Percentiles rank a stretch among this genome's conserved stretches.
Evolutionary conservation across 371 early-diverging fungal species (phyloP).

Genomic region (Mortierella sp.): DNA sequence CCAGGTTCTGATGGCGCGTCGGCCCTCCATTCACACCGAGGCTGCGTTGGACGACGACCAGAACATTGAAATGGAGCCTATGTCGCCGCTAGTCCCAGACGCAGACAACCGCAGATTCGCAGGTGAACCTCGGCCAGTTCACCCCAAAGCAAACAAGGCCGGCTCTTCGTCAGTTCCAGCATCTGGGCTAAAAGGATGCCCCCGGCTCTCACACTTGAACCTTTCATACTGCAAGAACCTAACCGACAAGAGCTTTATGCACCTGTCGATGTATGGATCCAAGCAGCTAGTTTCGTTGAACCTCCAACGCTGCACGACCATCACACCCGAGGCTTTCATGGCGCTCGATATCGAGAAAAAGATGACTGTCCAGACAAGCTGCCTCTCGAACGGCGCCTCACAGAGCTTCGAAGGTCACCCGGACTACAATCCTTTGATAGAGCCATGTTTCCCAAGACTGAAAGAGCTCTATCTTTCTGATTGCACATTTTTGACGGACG

Average conservation of each 20-base stretch:
- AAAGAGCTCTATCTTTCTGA: conserved; percentile 73
- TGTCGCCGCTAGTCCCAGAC: conserved; percentile 8
- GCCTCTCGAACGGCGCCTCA: too few species aligned
- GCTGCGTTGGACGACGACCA: background rate
- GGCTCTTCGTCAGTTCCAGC: background rate
- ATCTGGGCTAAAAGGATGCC: conserved; percentile 26
- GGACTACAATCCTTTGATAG: conserved; percentile 7
- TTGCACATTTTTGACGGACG: conserved; percentile 84
- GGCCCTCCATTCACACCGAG: conserved; percentile 18
- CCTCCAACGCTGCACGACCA: conserved; percentile 83
- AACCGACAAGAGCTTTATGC: conserved; percentile 68
- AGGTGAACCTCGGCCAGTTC: too few species aligned
- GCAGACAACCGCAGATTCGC: background rate
- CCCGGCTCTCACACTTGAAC: conserved; percentile 56
- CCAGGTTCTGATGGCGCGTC: conserved; percentile 15
- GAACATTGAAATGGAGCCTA: background rate
- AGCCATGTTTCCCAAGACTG: conserved; percentile 57
- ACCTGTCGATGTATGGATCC: conserved; percentile 55
- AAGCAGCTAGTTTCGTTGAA: conserved; percentile 64
- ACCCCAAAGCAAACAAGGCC: background rate
- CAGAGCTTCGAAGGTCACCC: background rate
- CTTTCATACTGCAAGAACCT: conserved; percentile 85
- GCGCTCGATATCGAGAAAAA: conserved; percentile 57
- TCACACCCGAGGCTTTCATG: conserved; percentile 75
- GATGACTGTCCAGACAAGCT: background rate